Conservation (phyloP, 352 stramenopile genomes). For the Plasmopara muralis region DNA sequence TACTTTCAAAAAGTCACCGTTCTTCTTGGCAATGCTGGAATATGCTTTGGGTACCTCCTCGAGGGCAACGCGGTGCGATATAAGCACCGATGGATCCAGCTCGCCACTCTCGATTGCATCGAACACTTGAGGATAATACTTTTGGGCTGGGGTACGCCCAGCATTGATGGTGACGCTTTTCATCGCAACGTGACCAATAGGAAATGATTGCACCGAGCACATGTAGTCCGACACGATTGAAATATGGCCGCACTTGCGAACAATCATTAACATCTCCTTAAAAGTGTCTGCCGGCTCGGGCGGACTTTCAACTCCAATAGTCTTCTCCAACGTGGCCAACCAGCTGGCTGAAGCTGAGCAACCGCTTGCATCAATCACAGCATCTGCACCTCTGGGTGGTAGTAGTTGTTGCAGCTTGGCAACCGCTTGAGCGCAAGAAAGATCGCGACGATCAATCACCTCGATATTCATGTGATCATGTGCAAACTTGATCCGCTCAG, state of each 20-base stretch:
- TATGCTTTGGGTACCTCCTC: conserved; percentile 53
- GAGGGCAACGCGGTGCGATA: conserved; percentile 50
- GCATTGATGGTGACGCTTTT: conserved; percentile 51
- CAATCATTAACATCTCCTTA: conserved; percentile 50
- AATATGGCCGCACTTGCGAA: conserved; percentile 53
- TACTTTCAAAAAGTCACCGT: conserved; percentile 55
- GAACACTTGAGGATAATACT: conserved; percentile 53
- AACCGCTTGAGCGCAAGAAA: conserved; percentile 42
- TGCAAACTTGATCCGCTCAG: conserved; percentile 49
- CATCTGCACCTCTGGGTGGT: conserved; percentile 42
- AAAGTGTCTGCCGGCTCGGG: conserved; percentile 46
- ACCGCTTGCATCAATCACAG: conserved; percentile 48
- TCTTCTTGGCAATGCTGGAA: conserved; percentile 46
- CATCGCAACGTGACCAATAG: conserved; percentile 53
- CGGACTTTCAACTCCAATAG: conserved; percentile 39
- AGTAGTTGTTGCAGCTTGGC: conserved; percentile 45
- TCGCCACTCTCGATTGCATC: conserved; percentile 47
- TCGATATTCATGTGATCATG: conserved; percentile 54
- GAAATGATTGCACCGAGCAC: conserved; percentile 35
- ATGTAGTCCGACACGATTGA: conserved; percentile 51
- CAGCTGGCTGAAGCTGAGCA: conserved; percentile 28
- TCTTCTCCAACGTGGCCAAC: conserved; percentile 39
- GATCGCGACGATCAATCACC: conserved; percentile 45
- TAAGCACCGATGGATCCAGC: conserved; percentile 45
- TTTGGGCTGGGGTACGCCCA: conserved; percentile 42